A percentile compares a stretch with the other conserved stretches of the same genome.
These are phyloP conservation scores for Zasmidium cellare DNA, from an alignment of 2,329 filamentous ascomycete genomes.

Conservation along the genomic window DNA sequence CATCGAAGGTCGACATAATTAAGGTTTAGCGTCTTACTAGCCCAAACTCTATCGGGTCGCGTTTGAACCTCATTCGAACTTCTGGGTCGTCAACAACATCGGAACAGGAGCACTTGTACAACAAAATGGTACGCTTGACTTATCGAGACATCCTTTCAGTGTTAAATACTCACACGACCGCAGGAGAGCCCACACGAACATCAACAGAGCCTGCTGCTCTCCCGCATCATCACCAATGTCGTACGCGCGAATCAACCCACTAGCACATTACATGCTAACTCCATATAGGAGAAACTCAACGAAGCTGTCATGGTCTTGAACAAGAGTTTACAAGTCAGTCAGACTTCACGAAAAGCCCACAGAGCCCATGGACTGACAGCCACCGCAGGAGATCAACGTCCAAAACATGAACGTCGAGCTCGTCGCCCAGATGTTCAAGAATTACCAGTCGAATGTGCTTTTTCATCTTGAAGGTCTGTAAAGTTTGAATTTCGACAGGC, in stretches of 20 bases:
- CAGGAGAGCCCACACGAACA: slow-evolving; percentile 91
- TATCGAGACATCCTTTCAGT: not conserved
- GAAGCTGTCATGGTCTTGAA: slow-evolving; percentile 92
- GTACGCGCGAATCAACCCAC: slow-evolving; percentile 58
- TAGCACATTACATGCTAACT: slow-evolving; percentile 7
- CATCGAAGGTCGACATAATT: not conserved
- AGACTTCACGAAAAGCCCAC: slow-evolving; percentile 57
- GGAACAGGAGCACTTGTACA: not conserved
- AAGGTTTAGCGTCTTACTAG: not conserved
- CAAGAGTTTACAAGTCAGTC: slow-evolving; percentile 62
- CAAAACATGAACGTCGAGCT: slow-evolving; percentile 99
- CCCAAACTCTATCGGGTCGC: not conserved
- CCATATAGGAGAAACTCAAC: slow-evolving; percentile 87
- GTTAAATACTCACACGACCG: not conserved
- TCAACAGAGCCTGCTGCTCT: slow-evolving; percentile 89
- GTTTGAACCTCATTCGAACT: not conserved
- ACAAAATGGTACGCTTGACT: not conserved
- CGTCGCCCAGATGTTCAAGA: slow-evolving; percentile 99
- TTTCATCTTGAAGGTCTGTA: slow-evolving; percentile 88
- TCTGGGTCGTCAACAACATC: not conserved
- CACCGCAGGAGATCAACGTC: slow-evolving; percentile 83
- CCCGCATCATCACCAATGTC: slow-evolving; percentile 95
- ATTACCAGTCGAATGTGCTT: slow-evolving; percentile 96
- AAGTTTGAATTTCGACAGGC: not conserved
- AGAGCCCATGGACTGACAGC: not conserved